A percentile compares a stretch with the other conserved stretches of the same genome.
These are phyloP conservation scores for Colletotrichum sp. DNA, from an alignment of 2,329 filamentous ascomycete genomes.

Conservation along the genomic window DNA sequence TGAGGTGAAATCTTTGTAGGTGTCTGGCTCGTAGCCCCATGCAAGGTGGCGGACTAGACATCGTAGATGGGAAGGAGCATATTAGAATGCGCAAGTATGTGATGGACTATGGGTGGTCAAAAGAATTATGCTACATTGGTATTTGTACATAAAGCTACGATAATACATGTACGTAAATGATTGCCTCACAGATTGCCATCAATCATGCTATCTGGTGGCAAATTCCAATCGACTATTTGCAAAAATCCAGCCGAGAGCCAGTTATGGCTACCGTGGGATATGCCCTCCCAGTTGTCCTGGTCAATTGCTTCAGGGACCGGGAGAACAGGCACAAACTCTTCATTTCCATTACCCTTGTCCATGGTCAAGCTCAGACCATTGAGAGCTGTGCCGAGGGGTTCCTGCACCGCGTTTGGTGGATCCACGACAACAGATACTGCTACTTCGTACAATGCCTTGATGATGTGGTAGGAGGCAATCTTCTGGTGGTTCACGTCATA, in stretches of 20 bases:
- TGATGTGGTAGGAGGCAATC: constrained; percentile 1
- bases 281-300: not conserved
- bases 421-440: not conserved
- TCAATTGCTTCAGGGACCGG: not conserved
- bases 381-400: not conserved
- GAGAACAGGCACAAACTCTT: not conserved
- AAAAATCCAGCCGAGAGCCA: constrained; percentile 1
- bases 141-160: not conserved
- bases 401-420: not conserved
- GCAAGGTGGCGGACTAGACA: not conserved
- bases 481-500: constrained; percentile 1
- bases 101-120: not conserved
- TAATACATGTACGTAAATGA: not conserved
- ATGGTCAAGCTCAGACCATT: not conserved
- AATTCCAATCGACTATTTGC: not conserved
- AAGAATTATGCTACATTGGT: not conserved
- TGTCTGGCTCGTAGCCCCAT: not conserved
- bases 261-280: not conserved
- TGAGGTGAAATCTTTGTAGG: not conserved
- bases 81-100: not conserved
- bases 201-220: not conserved
- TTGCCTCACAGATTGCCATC: not conserved
- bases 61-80: not conserved
- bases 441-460: constrained; percentile 1
- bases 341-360: not conserved